Percentiles rank a stretch among this genome's conserved stretches.
Evolutionary conservation across 345 rosid species (phyloP).

Genomic region (Clarkia xantiana): DNA sequence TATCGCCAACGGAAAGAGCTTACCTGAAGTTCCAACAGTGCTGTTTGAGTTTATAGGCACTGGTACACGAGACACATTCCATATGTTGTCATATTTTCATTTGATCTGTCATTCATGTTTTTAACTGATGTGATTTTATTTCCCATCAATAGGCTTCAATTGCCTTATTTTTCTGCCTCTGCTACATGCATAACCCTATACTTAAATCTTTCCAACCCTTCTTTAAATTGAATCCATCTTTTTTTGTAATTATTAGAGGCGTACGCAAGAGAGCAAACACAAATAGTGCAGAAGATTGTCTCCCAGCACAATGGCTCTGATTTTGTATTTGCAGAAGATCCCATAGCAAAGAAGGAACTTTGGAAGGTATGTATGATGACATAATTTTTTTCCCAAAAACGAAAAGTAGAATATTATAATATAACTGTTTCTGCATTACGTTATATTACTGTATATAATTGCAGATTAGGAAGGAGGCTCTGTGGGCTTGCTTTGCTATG

Average conservation of each 20-base stretch:
- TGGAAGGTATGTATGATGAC: constrained; percentile 63
- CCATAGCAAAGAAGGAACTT: constrained; percentile 76
- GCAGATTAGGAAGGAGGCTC: constrained; percentile 87
- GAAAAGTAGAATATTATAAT: too few species aligned
- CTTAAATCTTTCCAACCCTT: neutral
- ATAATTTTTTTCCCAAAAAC: too few species aligned
- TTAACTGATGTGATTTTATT: too few species aligned
- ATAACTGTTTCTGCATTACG: neutral
- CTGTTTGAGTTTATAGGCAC: constrained; percentile 95
- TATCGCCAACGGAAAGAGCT: constrained; percentile 69
- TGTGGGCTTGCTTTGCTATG: constrained; percentile 90
- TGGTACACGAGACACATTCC: constrained; percentile 23
- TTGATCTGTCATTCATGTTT: neutral
- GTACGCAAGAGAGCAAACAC: constrained; percentile 70
- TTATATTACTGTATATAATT: constrained; percentile 1
- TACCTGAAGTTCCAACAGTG: constrained; percentile 71
- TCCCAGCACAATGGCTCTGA: constrained; percentile 70
- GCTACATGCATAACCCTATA: neutral
- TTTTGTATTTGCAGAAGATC: constrained; percentile 74
- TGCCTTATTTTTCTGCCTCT: neutral
- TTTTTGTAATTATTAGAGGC: constrained; percentile 40
- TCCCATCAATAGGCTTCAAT: too few species aligned
- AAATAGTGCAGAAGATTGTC: constrained; percentile 69
- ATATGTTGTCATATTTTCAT: neutral
- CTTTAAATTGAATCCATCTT: neutral